Percentiles rank a stretch among this genome's conserved stretches.
Evolutionary conservation across 2,329 filamentous ascomycete species (phyloP).

Genomic region (Colletotrichum paranaense): DNA sequence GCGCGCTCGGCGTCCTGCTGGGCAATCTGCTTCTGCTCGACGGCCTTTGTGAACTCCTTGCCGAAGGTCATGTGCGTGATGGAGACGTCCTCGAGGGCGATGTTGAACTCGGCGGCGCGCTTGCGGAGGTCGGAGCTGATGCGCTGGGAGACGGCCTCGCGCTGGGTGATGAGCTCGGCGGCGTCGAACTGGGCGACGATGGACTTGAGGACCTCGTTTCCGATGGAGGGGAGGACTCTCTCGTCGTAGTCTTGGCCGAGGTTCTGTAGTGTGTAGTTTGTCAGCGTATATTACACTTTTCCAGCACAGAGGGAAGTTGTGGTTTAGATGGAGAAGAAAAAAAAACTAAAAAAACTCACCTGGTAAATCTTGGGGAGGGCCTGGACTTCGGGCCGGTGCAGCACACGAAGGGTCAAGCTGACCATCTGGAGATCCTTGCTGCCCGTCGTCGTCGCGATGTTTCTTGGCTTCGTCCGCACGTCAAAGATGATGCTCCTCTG

Average conservation of each 20-base stretch:
- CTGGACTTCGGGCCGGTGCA: conserved; percentile 94
- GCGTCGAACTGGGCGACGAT: conserved; percentile 99
- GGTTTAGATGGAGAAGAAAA: too few species aligned
- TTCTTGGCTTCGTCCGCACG: conserved; percentile 95
- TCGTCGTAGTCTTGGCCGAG: conserved; percentile 99
- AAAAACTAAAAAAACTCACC: conserved; percentile 61
- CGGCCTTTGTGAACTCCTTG: conserved; percentile 97
- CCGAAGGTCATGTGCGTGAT: conserved; percentile 99
- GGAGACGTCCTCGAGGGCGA: conserved; percentile 96
- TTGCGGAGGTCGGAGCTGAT: conserved; percentile 93
- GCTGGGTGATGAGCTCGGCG: conserved; percentile 97
- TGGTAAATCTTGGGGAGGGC: conserved; percentile 98
- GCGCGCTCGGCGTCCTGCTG: conserved; percentile 98
- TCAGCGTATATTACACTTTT: conserved; percentile 5
- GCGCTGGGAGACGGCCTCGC: conserved; percentile 94
- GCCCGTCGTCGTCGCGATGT: conserved; percentile 96
- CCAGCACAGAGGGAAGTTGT: too few species aligned
- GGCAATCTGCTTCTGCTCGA: conserved; percentile 99
- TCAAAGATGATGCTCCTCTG: conserved; percentile 96
- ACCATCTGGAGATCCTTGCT: conserved; percentile 99
- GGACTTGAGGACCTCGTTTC: conserved; percentile 98
- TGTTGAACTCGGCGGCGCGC: conserved; percentile 97
- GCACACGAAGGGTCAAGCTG: conserved; percentile 93
- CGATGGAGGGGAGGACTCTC: conserved; percentile 96
- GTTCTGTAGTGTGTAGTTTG: conserved; percentile 68